These are phyloP conservation scores for Hawksworthiomyces lignivorus DNA, from an alignment of 2,329 filamentous ascomycete genomes.

Conservation along the genomic window DNA sequence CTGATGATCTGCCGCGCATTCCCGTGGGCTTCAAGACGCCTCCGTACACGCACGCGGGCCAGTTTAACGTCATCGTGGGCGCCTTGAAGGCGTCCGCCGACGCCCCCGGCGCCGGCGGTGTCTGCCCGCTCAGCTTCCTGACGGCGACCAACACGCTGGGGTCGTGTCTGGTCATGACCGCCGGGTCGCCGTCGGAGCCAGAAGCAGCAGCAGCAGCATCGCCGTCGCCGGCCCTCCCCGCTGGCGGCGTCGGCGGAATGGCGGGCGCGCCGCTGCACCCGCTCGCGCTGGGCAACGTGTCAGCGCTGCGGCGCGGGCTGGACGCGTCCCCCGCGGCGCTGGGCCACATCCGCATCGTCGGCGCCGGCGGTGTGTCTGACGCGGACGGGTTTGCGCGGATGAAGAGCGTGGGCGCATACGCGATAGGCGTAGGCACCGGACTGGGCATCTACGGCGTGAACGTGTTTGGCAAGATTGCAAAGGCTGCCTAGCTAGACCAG, in stretches of 20 bases:
- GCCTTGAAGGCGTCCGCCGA: slow-evolving; percentile 34
- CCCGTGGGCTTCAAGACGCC: slow-evolving; percentile 63
- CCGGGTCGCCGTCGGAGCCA: slow-evolving; percentile 16
- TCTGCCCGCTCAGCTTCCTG: slow-evolving; percentile 54
- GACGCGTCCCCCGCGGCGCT: slow-evolving; percentile 38
- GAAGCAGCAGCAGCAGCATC: too few relatives aligned
- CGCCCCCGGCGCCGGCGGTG: slow-evolving; percentile 12
- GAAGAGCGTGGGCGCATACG: slow-evolving; percentile 55
- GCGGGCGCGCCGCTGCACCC: slow-evolving; percentile 67
- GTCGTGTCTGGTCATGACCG: slow-evolving; percentile 51
- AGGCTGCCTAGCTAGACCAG: too few relatives aligned
- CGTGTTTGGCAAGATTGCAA: slow-evolving; percentile 54
- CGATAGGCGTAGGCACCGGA: slow-evolving; percentile 63
- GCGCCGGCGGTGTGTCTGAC: slow-evolving; percentile 65
- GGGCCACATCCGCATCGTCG: slow-evolving; percentile 54
- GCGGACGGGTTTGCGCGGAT: slow-evolving; percentile 55
- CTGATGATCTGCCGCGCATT: slow-evolving; percentile 18
- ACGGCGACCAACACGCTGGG: slow-evolving; percentile 69
- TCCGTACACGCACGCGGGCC: slow-evolving; percentile 63
- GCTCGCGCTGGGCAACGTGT: slow-evolving; percentile 67
- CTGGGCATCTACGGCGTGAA: slow-evolving; percentile 54
- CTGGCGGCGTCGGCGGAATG: slow-evolving; percentile 58
- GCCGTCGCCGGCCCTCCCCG: slow-evolving; percentile 45
- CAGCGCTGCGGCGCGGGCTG: slow-evolving; percentile 54
- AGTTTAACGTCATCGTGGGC: slow-evolving; percentile 51